Conservation (phyloP, 2,329 filamentous ascomycete species). For the Tolypocladium capitatum region DNA sequence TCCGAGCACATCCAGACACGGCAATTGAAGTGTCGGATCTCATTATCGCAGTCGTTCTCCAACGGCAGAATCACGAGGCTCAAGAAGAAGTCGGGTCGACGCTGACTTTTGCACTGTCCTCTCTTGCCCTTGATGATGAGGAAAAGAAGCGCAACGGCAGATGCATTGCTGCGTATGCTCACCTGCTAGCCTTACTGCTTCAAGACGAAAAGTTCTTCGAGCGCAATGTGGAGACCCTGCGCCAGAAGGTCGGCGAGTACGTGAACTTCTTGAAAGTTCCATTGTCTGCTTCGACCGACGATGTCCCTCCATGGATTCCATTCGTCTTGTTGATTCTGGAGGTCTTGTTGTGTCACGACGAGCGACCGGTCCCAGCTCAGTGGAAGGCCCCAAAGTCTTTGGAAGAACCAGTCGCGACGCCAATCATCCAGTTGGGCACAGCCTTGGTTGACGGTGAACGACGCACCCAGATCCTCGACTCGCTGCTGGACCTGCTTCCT, state of each 20-base stretch:
- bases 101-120: slow-evolving; percentile 71
- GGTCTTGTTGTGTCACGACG: slow-evolving; percentile 78
- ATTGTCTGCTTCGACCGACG: slow-evolving; percentile 53
- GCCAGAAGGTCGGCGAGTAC: slow-evolving; percentile 62
- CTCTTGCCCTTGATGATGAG: slow-evolving; percentile 46
- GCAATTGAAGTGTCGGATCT: slow-evolving; percentile 87
- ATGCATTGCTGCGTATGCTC: slow-evolving; percentile 75
- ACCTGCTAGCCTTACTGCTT: slow-evolving; percentile 76
- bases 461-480: slow-evolving; percentile 58
- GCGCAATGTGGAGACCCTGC: slow-evolving; percentile 59
- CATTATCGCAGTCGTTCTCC: slow-evolving; percentile 57
- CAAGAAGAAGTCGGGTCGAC: slow-evolving; percentile 69
- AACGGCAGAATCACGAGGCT: slow-evolving; percentile 41
- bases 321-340: slow-evolving; percentile 85
- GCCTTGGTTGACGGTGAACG: slow-evolving; percentile 45
- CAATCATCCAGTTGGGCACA: slow-evolving; percentile 48
- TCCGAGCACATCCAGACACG: slow-evolving; percentile 74
- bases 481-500: slow-evolving; percentile 72
- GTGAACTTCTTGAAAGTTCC: slow-evolving; percentile 66
- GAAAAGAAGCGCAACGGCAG: slow-evolving; percentile 49
- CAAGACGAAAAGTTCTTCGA: slow-evolving; percentile 73
- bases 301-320: slow-evolving; percentile 83
- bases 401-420: slow-evolving; percentile 33
- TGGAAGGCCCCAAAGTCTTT: slow-evolving; percentile 50
- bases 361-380: slow-evolving; percentile 59